A percentile compares a stretch with the other conserved stretches of the same genome.
Evolutionary conservation across 768 basidiomycete genomes (phyloP).

Genomic region (Termitomyces eurrhizus): DNA sequence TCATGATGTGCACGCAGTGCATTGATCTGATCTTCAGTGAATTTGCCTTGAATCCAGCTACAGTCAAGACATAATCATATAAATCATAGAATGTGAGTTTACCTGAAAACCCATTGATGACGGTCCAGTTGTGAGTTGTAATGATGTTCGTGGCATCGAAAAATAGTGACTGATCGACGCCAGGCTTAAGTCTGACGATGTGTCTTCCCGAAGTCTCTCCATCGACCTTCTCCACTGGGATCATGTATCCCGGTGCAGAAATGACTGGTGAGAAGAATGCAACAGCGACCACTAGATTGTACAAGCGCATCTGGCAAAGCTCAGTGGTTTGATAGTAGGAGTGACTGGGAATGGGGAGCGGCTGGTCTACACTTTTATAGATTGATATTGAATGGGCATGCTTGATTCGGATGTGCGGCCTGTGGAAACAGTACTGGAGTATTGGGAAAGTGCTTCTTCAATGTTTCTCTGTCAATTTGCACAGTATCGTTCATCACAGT

Average conservation of each 20-base stretch:
- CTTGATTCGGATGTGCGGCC: no score
- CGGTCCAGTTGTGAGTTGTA: background rate
- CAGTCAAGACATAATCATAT: no score
- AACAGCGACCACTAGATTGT: background rate
- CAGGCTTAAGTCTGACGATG: background rate
- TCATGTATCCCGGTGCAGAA: background rate
- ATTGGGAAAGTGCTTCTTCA: no score
- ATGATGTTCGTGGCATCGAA: background rate
- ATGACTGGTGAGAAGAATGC: background rate
- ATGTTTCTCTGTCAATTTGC: no score
- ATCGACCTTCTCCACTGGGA: background rate
- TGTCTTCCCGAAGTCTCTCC: background rate
- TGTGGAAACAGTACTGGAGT: no score
- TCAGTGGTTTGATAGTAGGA: no score
- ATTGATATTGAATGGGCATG: no score
- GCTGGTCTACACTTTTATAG: no score
- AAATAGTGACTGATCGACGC: background rate
- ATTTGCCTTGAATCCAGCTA: background rate
- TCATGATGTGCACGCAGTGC: background rate
- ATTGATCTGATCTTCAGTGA: background rate
- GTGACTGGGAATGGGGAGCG: no score
- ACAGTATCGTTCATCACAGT: no score
- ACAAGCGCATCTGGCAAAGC: no score
- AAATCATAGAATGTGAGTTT: background rate
- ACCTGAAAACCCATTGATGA: background rate